Evolutionary conservation across 495 filamentous ascomycete species (phyloP), one percentile per base, ranked within the genome.

Genomic region (Talaromyces trachyspermus): DNA sequence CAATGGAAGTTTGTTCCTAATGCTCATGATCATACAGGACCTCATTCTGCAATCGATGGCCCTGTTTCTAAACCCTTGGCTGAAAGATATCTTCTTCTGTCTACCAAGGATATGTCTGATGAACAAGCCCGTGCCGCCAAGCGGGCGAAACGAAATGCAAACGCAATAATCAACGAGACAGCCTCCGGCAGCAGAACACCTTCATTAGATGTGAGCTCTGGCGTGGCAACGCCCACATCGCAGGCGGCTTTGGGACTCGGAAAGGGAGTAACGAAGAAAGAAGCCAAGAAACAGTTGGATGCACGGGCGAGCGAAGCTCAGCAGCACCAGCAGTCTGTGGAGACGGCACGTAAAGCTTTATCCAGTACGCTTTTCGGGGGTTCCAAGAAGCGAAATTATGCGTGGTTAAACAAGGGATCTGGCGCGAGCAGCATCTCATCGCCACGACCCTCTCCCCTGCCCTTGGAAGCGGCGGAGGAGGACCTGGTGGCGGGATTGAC

Each of bases 241-340:
- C 44, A 46, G 25, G 11, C 29, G 15, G 27, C 44, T 11, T 36
- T 46, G 9, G 68, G 64, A 17, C 44, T 73, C 9, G 77, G 79
- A 43, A 83, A 81, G 53, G 75, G 78, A 17, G 61, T 78, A 23
- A 67, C 66, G 19, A 78, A 77, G 50, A 76, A 77, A 45, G 72
- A 75, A 50, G 62, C 69, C 19, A 73, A 59, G 53, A 81, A 78
- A 51, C 52, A 71, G 40, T 59, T 66, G 17, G 73, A 77, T 35
- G 61, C 69, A 11, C 71, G 71, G 43, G 65, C 65, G 30, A 75
- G 57, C 41, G 76, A 77, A 49, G 70, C 67, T 3, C 65, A 70
- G 37, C 72, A 76, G 41, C 74, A 76, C 47, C 65, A 72, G 29
- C 68, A 74, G 44, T 72, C 70, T 3, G 69, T 71, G 32, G 70